Conservation (phyloP, 805 yeast genomes). For the Zygoascus flipseniorum region DNA sequence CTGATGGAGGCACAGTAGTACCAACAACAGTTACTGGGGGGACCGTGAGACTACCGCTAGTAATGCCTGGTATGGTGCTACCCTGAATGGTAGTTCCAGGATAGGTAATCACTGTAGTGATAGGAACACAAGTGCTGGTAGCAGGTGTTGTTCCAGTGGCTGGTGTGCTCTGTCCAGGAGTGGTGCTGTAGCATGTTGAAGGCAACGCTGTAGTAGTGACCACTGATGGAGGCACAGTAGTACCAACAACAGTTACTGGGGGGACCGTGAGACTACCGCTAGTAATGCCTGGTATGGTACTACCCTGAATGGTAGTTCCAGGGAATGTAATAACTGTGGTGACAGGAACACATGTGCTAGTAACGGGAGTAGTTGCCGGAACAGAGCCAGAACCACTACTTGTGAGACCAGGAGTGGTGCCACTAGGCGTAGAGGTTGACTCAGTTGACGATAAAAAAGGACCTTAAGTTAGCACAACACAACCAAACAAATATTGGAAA, state of each 20-base stretch:
- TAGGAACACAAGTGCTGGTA: slow-evolving; percentile 10
- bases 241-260: neutral
- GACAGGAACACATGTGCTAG: neutral
- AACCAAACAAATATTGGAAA: slow-evolving; percentile 2
- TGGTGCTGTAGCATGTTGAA: neutral
- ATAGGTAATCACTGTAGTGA: slow-evolving; percentile 12
- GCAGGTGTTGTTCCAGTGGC: slow-evolving; percentile 9
- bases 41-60: neutral
- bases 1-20: neutral
- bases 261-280: neutral
- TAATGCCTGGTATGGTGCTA: slow-evolving; percentile 2
- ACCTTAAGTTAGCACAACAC: slow-evolving; percentile 6
- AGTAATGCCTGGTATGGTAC: neutral
- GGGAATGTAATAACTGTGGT: neutral
- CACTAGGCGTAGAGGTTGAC: slow-evolving; percentile 28
- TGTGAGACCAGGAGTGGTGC: slow-evolving; percentile 30
- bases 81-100: slow-evolving; percentile 2
- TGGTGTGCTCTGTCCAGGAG: slow-evolving; percentile 5
- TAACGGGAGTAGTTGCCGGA: neutral
- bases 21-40: neutral
- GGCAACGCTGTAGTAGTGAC: neutral
- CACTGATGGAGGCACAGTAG: neutral
- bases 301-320: slow-evolving; percentile 2
- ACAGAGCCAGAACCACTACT: slow-evolving; percentile 27
- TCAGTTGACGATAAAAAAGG: slow-evolving; percentile 32